These are phyloP conservation scores for Xylariaceae sp. DNA, from an alignment of 2,329 filamentous ascomycete genomes.

Conservation along the genomic window DNA sequence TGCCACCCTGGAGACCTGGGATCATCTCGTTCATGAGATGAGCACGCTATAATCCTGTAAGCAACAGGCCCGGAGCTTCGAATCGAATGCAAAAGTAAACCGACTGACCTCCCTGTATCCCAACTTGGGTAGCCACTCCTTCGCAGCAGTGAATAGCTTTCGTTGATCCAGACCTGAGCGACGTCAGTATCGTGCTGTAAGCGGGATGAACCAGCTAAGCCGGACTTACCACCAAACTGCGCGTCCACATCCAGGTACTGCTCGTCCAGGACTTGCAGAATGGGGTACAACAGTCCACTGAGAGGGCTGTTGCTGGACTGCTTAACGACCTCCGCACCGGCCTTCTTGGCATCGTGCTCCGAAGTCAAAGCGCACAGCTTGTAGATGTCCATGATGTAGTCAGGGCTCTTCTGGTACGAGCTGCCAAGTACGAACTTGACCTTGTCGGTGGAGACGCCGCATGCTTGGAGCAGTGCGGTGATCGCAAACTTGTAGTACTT, in stretches of 20 bases:
- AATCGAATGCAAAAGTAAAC: not conserved
- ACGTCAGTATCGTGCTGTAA: slow-evolving; percentile 5
- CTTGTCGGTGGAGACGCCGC: slow-evolving; percentile 72
- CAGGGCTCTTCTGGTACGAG: slow-evolving; percentile 66
- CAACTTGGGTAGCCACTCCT: slow-evolving; percentile 77
- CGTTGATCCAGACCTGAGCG: slow-evolving; percentile 62
- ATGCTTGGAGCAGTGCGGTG: slow-evolving; percentile 66
- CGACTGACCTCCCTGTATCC: slow-evolving; percentile 59
- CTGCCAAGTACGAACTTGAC: slow-evolving; percentile 81
- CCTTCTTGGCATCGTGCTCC: slow-evolving; percentile 63
- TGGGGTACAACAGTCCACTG: slow-evolving; percentile 71
- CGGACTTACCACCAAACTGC: slow-evolving; percentile 65
- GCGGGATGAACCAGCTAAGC: not conserved
- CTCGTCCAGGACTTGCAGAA: slow-evolving; percentile 89
- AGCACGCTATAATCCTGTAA: slow-evolving; percentile 38
- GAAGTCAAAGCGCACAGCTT: slow-evolving; percentile 69
- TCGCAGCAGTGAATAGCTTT: slow-evolving; percentile 82
- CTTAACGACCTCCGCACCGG: slow-evolving; percentile 91
- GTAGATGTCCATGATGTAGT: slow-evolving; percentile 87
- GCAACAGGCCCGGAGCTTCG: not conserved
- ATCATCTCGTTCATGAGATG: slow-evolving; percentile 85
- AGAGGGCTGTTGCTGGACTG: slow-evolving; percentile 73
- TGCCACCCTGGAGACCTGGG: slow-evolving; percentile 72
- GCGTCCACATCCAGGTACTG: slow-evolving; percentile 81
- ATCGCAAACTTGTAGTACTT: slow-evolving; percentile 80